Conservation (phyloP, 2,329 filamentous ascomycete species). For the Aspergillus fumigatiaffinis region DNA sequence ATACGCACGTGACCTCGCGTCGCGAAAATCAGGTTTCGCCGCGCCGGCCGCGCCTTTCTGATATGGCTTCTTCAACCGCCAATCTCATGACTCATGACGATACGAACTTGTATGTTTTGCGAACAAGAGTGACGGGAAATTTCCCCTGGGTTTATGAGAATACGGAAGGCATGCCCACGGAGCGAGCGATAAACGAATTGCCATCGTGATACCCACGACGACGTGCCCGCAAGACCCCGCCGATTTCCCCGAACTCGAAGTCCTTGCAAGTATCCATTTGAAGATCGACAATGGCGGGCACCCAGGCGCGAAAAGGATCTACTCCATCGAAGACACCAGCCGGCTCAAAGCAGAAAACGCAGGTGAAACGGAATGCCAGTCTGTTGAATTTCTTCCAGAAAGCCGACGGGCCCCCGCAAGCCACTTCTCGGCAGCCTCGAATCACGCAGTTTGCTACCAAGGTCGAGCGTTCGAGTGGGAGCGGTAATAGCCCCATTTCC, state of each 20-base stretch:
- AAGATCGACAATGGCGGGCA: conserved; percentile 20
- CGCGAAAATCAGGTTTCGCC: conserved; percentile 12
- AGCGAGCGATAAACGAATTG: not conserved
- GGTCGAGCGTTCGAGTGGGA: conserved; percentile 27
- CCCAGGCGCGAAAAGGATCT: conserved; percentile 18
- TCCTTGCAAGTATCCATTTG: no score
- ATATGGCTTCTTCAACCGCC: not conserved
- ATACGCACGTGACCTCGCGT: conserved; percentile 19
- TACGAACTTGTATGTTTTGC: not conserved
- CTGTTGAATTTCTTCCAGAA: conserved; percentile 76
- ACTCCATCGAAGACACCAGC: conserved; percentile 20
- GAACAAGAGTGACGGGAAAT: not conserved
- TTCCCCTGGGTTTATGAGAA: not conserved
- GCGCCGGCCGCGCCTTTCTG: conserved; percentile 17
- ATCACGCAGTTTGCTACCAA: conserved; percentile 46
- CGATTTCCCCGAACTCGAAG: not conserved
- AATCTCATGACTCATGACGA: not conserved
- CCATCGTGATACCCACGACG: not conserved
- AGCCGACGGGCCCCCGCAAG: conserved; percentile 53
- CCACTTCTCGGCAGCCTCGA: conserved; percentile 46
- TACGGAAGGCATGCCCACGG: not conserved
- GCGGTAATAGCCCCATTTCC: conserved; percentile 10
- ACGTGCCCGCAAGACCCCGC: not conserved
- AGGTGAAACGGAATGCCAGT: conserved; percentile 52
- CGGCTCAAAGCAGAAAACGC: conserved; percentile 12